A percentile compares a stretch with the other conserved stretches of the same genome.
phyloP scores from a whole-genome alignment of 768 basidiomycete genomes.

The Boletus rufocinnamomeus region DNA sequence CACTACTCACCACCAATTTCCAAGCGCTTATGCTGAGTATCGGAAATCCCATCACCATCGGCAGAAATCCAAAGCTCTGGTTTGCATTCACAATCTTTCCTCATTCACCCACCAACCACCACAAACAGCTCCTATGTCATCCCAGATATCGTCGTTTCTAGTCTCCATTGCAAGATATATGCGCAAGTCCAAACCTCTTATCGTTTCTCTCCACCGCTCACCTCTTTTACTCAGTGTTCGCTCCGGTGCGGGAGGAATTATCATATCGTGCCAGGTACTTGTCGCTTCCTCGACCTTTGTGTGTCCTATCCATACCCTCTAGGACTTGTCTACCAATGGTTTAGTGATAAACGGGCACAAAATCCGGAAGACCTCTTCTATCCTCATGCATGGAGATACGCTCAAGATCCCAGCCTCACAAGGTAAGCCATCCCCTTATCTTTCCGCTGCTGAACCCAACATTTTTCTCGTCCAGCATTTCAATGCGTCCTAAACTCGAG shows the following conservation, averaged over 20 bases:
- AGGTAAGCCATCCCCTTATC: constrained; percentile 38
- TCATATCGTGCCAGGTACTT: constrained; percentile 75
- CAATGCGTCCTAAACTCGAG: constrained; percentile 62
- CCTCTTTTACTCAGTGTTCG: constrained; percentile 49
- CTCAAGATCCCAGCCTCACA: constrained; percentile 68
- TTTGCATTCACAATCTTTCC: constrained; percentile 25
- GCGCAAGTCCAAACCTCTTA: constrained; percentile 49
- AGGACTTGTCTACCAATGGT: constrained; percentile 83
- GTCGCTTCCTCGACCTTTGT: background rate
- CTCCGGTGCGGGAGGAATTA: constrained; percentile 68
- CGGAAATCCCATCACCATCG: constrained; percentile 65
- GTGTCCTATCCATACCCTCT: constrained; percentile 1
- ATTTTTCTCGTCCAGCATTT: constrained; percentile 48
- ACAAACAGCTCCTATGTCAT: constrained; percentile 58
- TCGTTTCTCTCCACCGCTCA: background rate
- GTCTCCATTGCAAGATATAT: constrained; percentile 76
- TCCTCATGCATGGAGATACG: constrained; percentile 76
- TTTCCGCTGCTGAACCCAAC: background rate
- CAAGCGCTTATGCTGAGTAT: constrained; percentile 62
- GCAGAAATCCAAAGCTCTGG: constrained; percentile 72
- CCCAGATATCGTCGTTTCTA: constrained; percentile 62
- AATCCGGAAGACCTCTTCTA: constrained; percentile 64
- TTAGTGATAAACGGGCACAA: constrained; percentile 67
- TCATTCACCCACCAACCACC: constrained; percentile 2
- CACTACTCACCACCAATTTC: background rate